These are phyloP conservation scores for Scheffersomyces illinoinensis DNA, from an alignment of 1,139 yeast genomes.

Conservation along the genomic window DNA sequence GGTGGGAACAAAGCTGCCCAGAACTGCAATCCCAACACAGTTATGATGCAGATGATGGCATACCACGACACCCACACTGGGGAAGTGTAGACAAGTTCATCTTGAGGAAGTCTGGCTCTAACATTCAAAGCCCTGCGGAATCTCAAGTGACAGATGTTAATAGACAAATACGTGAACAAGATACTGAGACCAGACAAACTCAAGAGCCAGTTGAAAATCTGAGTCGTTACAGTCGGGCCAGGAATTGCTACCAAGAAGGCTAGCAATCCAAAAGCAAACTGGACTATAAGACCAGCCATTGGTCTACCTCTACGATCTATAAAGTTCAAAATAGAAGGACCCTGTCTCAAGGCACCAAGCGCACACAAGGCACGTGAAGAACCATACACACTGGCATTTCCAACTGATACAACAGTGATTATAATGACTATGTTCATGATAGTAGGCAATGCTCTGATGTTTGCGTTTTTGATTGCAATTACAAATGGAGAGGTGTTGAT, in stretches of 20 bases:
- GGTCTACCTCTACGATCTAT: conserved; percentile 39
- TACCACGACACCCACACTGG: conserved; percentile 31
- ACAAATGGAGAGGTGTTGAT: conserved; percentile 42
- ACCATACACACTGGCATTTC: conserved; percentile 39
- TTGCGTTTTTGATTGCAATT: conserved; percentile 35
- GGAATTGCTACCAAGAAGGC: conserved; percentile 36
- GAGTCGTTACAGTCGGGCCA: conserved; percentile 13
- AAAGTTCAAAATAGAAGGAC: conserved; percentile 30
- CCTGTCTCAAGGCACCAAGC: conserved; percentile 35
- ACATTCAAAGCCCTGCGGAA: conserved; percentile 29
- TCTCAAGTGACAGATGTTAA: conserved; percentile 32
- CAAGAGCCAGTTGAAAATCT: conserved; percentile 25
- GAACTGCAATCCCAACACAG: conserved; percentile 34
- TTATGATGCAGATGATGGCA: conserved; percentile 26
- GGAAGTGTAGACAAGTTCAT: conserved; percentile 31
- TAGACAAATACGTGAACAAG: conserved; percentile 28
- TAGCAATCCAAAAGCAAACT: conserved; percentile 28
- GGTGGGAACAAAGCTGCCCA: conserved; percentile 44
- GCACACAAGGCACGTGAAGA: conserved; percentile 37
- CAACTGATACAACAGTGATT: conserved; percentile 34
- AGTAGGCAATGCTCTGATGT: conserved; percentile 33
- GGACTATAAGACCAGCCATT: conserved; percentile 28
- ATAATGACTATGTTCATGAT: conserved; percentile 34
- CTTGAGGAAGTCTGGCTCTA: conserved; percentile 29
- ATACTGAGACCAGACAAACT: conserved; percentile 25